Conservation (phyloP, 2,329 filamentous ascomycete genomes). For the Cryphonectria japonica region DNA sequence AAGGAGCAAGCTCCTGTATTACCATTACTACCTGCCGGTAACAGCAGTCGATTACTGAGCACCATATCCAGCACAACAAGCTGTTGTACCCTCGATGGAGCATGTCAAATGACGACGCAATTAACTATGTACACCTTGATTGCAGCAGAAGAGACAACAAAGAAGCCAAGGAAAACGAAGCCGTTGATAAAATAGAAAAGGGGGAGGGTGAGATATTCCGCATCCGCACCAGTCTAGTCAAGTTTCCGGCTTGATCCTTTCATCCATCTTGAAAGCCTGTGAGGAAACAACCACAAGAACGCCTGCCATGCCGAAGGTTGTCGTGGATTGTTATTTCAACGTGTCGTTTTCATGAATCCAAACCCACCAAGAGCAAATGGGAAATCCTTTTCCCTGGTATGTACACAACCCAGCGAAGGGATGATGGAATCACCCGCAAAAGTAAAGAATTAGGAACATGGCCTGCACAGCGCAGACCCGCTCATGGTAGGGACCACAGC, state of each 20-base stretch:
- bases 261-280: background rate
- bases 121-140: background rate
- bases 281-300: background rate
- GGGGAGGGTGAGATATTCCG: background rate
- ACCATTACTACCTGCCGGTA: slow-evolving; percentile 5
- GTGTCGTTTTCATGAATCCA: slow-evolving; percentile 9
- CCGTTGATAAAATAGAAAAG: background rate
- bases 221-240: background rate
- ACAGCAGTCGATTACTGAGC: background rate
- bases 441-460: background rate
- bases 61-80: background rate
- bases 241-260: background rate
- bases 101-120: background rate
- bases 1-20: slow-evolving; percentile 9
- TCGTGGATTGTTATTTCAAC: slow-evolving; percentile 10
- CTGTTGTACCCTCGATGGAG: background rate
- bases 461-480: background rate
- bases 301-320: slow-evolving; percentile 12
- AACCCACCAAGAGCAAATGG: background rate
- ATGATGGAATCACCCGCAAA: background rate
- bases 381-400: background rate
- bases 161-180: background rate
- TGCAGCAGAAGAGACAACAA: background rate
- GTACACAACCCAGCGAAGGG: background rate
- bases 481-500: background rate